Evolutionary conservation across 805 yeast species (phyloP).

Genomic region (Kazachstania psychrophila): DNA sequence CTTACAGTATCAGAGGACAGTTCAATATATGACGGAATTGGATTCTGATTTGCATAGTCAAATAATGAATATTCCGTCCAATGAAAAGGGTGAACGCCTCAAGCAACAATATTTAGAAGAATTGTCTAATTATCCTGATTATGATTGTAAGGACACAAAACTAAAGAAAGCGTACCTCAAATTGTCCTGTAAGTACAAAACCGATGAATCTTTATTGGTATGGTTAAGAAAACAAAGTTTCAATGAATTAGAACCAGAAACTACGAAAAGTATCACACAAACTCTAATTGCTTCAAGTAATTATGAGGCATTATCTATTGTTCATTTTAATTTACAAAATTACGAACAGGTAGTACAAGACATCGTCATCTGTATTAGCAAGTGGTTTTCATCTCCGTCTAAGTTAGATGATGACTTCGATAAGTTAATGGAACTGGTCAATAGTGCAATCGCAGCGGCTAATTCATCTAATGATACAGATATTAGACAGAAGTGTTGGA

Average conservation of each 20-base stretch:
- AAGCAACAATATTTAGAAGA: constrained; percentile 16
- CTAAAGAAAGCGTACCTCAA: constrained; percentile 12
- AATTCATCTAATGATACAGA: constrained; percentile 2
- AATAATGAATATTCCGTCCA: constrained; percentile 4
- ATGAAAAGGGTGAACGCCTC: neutral
- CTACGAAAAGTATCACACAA: constrained; percentile 7
- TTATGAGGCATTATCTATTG: constrained; percentile 14
- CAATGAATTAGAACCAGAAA: constrained; percentile 7
- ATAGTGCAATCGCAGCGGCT: constrained; percentile 12
- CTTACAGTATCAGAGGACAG: constrained; percentile 7
- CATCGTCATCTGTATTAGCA: constrained; percentile 11
- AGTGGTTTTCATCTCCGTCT: constrained; percentile 10
- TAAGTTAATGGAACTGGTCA: constrained; percentile 6
- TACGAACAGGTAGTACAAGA: constrained; percentile 13
- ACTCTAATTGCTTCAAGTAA: constrained; percentile 8
- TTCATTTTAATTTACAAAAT: constrained; percentile 13
- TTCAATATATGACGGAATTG: constrained; percentile 6
- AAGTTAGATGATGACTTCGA: constrained; percentile 1
- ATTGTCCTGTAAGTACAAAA: constrained; percentile 12
- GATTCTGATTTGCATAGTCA: constrained; percentile 17
- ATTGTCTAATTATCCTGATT: constrained; percentile 6
- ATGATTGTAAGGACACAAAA: constrained; percentile 1
- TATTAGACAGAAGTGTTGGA: constrained; percentile 16
- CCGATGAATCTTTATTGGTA: constrained; percentile 5
- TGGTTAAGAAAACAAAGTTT: constrained; percentile 16